phyloP scores from a whole-genome alignment of 768 basidiomycete genomes.

The Gymnopilus dilepis region DNA sequence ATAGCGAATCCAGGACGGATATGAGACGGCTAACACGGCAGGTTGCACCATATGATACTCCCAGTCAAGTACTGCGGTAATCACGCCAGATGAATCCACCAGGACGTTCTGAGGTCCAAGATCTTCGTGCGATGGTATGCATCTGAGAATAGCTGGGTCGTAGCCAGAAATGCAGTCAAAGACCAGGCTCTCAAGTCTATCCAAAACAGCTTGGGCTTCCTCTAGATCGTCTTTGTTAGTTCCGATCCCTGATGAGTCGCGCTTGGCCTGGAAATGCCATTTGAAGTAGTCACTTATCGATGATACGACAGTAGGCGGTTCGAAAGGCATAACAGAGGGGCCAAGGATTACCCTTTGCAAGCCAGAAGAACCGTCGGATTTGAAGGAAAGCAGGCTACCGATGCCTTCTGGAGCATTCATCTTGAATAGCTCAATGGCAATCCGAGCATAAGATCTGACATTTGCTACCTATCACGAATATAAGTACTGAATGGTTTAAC shows the following conservation, averaged over 20 bases:
- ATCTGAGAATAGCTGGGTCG: background rate
- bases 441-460: no score
- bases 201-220: background rate
- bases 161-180: background rate
- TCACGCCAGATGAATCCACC: background rate
- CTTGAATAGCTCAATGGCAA: no score
- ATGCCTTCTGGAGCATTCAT: no score
- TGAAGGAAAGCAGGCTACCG: no score
- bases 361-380: no score
- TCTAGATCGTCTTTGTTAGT: background rate
- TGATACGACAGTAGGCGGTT: no score
- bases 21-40: slow-evolving; percentile 2
- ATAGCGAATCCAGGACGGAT: slow-evolving; percentile 12
- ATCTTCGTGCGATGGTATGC: background rate
- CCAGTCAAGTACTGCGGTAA: slow-evolving; percentile 8
- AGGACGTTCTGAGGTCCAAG: background rate
- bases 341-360: no score
- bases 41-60: slow-evolving; percentile 8
- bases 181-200: background rate
- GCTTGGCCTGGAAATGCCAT: background rate
- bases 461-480: no score
- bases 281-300: background rate
- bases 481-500: no score
- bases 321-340: no score
- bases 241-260: background rate